These are phyloP conservation scores for Starmerella vitae DNA, from an alignment of 805 yeast species.

Conservation along the genomic window DNA sequence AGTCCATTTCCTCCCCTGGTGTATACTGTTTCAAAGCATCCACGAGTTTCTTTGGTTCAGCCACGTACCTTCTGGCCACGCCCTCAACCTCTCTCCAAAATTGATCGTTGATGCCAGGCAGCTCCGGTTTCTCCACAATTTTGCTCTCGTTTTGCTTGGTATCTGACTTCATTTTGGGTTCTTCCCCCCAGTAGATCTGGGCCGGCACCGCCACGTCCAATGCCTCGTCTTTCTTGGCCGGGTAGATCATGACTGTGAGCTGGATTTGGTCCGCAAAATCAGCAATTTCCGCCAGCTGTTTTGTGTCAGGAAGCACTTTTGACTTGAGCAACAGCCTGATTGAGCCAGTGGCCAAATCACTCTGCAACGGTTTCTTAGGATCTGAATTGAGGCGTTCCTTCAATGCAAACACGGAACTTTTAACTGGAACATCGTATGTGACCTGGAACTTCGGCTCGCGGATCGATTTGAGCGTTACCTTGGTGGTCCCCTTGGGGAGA, in stretches of 20 bases:
- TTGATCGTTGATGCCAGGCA: slow-evolving; percentile 15
- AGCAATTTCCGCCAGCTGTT: slow-evolving; percentile 17
- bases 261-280: too few species aligned
- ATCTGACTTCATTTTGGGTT: not conserved
- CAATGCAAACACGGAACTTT: slow-evolving; percentile 21
- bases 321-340: slow-evolving; percentile 18
- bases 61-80: slow-evolving; percentile 14
- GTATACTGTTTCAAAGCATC: slow-evolving; percentile 1
- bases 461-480: slow-evolving; percentile 45
- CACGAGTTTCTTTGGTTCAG: slow-evolving; percentile 9
- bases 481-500: slow-evolving; percentile 5
- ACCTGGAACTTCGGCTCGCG: slow-evolving; percentile 55
- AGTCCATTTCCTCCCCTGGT: not conserved
- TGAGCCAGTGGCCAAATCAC: slow-evolving; percentile 6
- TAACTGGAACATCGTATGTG: slow-evolving; percentile 17
- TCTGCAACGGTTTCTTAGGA: slow-evolving; percentile 20
- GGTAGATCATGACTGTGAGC: slow-evolving; percentile 19
- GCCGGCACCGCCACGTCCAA: slow-evolving; percentile 13
- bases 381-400: slow-evolving; percentile 25
- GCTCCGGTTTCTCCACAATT: not conserved
- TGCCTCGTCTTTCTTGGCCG: slow-evolving; percentile 2
- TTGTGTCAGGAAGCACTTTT: slow-evolving; percentile 19
- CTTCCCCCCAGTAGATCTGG: slow-evolving; percentile 19
- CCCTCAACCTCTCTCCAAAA: slow-evolving; percentile 19
- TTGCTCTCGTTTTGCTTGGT: not conserved